phyloP scores from a whole-genome alignment of 768 basidiomycete genomes.

The Leucocoprinus sp. region DNA sequence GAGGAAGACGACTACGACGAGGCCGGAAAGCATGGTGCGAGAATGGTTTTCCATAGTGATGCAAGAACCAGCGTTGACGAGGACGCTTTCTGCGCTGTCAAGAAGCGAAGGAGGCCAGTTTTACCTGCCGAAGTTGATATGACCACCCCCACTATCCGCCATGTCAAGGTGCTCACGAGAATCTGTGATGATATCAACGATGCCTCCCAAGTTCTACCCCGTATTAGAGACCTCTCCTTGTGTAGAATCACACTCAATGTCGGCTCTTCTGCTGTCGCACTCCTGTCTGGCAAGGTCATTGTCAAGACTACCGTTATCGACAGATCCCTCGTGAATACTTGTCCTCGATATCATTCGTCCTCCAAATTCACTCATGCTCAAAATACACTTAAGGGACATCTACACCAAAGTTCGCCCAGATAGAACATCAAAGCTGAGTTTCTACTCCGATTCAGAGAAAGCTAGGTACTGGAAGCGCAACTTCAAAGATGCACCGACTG shows the following conservation, averaged over 20 bases:
- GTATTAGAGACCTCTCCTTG: slow-evolving; percentile 13
- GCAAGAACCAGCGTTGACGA: slow-evolving; percentile 16
- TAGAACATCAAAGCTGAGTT: neutral
- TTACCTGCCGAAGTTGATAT: slow-evolving; percentile 11
- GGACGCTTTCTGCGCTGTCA: slow-evolving; percentile 15
- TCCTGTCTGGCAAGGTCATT: neutral
- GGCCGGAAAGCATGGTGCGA: slow-evolving; percentile 7
- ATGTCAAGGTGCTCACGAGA: slow-evolving; percentile 9
- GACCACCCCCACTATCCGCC: slow-evolving; percentile 16
- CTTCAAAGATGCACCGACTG: neutral
- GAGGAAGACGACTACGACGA: slow-evolving; percentile 17
- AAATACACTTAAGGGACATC: neutral
- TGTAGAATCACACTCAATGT: neutral
- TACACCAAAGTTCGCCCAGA: slow-evolving; percentile 2
- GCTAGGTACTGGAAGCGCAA: neutral
- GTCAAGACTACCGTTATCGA: slow-evolving; percentile 4
- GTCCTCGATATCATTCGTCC: slow-evolving; percentile 5
- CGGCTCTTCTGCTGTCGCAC: neutral
- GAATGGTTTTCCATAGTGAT: slow-evolving; percentile 16
- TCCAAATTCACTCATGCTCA: neutral
- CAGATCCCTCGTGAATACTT: slow-evolving; percentile 2
- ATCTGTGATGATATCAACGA: slow-evolving; percentile 2
- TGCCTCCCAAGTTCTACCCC: slow-evolving; percentile 11
- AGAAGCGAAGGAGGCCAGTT: slow-evolving; percentile 16
- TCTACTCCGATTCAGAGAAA: neutral